Evolutionary conservation across 345 rosid species (phyloP).

Genomic region (Nephelium lappaceum): DNA sequence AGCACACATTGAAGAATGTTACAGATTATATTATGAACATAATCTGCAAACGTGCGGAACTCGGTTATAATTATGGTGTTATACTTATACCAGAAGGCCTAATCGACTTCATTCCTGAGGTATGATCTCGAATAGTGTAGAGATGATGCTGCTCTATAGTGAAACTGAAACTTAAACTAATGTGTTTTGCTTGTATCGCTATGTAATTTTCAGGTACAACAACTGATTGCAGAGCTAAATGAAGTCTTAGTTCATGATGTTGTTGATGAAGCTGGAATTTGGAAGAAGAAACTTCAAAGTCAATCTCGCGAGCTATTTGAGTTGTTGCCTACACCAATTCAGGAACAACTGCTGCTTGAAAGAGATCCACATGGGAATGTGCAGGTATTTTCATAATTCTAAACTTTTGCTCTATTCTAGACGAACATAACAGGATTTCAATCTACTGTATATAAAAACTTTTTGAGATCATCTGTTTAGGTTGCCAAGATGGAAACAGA

Average conservation of each 20-base stretch:
- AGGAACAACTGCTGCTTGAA: conserved; percentile 46
- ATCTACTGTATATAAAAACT: neutral
- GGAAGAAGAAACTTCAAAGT: conserved; percentile 41
- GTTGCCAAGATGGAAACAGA: conserved; percentile 53
- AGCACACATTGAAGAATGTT: conserved; percentile 41
- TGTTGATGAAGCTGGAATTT: conserved; percentile 38
- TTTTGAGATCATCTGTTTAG: conserved; percentile 8
- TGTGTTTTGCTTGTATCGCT: neutral
- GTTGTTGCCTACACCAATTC: conserved; percentile 41
- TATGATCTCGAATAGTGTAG: neutral
- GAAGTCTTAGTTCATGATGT: conserved; percentile 48
- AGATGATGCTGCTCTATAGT: neutral
- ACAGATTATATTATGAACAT: conserved; percentile 40
- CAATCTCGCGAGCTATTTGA: conserved; percentile 43
- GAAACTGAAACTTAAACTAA: neutral
- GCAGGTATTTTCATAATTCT: conserved; percentile 28
- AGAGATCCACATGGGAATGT: conserved; percentile 56
- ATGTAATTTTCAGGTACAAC: conserved; percentile 43
- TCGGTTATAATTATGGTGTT: conserved; percentile 52
- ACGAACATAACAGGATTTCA: neutral
- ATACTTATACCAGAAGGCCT: conserved; percentile 62
- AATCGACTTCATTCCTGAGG: conserved; percentile 67
- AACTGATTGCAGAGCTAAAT: conserved; percentile 51
- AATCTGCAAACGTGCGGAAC: conserved; percentile 39
- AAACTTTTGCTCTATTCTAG: too few relatives aligned